Base-by-base conservation (phyloP, 2,329 filamentous ascomycete species). In the Botrytis fabae region DNA sequence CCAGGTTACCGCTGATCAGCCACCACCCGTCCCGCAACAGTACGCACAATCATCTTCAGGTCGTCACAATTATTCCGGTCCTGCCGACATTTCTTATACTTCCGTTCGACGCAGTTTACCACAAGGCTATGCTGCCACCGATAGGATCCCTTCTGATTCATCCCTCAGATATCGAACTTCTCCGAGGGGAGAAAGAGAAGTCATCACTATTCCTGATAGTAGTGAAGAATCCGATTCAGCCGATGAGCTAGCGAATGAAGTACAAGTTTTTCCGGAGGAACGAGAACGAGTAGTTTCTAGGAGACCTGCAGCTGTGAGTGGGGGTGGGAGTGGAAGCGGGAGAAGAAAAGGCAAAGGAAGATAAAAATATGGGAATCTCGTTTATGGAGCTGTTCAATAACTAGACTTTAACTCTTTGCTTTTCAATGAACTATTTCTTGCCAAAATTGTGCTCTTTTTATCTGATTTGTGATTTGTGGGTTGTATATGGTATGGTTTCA, bases 41-140 rank as follows among this genome's bases (percentile, higher is more conserved):
- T 81, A 81, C 78, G 73, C 78, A 71, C 80, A 81, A 61, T 75
- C 78, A 44, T 80, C 81, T 68, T 78, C 73, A 48, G 73, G 74
- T 71, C 78, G 77, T 38, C 77, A 77, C 25, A 75, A 81, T 71
- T 78, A 81, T 59, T 82, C 82, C 61, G 76, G 73, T 40, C 79
- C 74, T 75, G 75, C 71, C 76, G 82, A 83, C 61, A 76, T 83
- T 46, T 74, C 78, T 4, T 84, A 81, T 64, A 77, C 78, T 20
- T 77, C 77, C 32, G 63, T 81, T 60, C 75, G 72, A 59, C 76
- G 79, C 9, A 78, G 60, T 71, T 74, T 74, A 35, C 78, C 78
- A 46, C 72, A 69, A 22, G 72, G 71, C 20, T 78, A 78, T 68
- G 71, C 77, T 73, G 65, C 75, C 72, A 66, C 74, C 69, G 62